These are phyloP conservation scores for Trichoderma semiorbis DNA, from an alignment of 2,329 filamentous ascomycete genomes.

Conservation along the genomic window DNA sequence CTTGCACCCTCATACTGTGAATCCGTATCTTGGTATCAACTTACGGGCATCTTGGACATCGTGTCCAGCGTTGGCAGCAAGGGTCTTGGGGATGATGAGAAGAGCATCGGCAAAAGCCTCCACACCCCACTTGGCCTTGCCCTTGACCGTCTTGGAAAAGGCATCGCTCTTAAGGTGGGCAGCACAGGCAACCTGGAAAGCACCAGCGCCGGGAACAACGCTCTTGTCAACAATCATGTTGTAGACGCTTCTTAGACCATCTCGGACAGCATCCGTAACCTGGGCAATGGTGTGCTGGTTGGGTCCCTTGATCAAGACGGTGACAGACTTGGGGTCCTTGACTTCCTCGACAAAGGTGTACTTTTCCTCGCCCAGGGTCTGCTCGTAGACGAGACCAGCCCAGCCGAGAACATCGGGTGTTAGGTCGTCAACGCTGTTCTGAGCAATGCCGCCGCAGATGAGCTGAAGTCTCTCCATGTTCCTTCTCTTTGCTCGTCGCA, in stretches of 20 bases:
- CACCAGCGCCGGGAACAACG: conserved; percentile 89
- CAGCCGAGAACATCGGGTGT: conserved; percentile 85
- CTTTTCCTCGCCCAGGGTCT: conserved; percentile 97
- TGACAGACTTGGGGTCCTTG: conserved; percentile 97
- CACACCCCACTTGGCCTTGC: conserved; percentile 96
- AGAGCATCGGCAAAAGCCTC: conserved; percentile 92
- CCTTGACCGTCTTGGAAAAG: conserved; percentile 89
- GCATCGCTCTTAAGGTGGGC: conserved; percentile 80
- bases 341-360: conserved; percentile 98
- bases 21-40: conserved; percentile 35
- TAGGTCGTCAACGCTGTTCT: conserved; percentile 95
- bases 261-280: conserved; percentile 92
- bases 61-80: conserved; percentile 92
- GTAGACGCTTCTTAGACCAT: conserved; percentile 93
- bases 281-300: conserved; percentile 96
- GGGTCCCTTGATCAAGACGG: conserved; percentile 94
- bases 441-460: conserved; percentile 82
- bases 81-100: conserved; percentile 92
- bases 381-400: conserved; percentile 95
- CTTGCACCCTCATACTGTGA: not conserved
- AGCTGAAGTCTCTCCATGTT: conserved; percentile 99
- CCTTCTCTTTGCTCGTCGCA: conserved; percentile 90
- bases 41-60: conserved; percentile 93
- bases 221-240: conserved; percentile 99
- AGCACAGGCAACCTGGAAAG: conserved; percentile 93